Evolutionary conservation across 441 rosid species (phyloP).

Genomic region (Aquilaria agallochum): DNA sequence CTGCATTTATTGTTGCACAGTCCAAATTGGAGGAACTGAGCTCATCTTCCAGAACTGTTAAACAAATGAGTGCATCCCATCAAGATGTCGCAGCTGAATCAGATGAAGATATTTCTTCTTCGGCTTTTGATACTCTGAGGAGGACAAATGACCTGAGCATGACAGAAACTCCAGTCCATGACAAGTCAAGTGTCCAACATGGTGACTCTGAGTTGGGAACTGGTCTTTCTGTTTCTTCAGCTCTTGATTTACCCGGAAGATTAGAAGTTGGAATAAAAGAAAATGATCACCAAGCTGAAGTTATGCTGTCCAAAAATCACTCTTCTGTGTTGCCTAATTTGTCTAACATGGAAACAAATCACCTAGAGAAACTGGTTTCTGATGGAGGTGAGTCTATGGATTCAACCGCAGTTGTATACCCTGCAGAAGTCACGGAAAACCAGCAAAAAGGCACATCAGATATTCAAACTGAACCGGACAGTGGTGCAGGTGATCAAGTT

Average conservation of each 20-base stretch:
- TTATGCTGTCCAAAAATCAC: constrained; percentile 23
- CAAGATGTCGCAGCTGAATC: constrained; percentile 37
- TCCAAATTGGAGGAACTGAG: constrained; percentile 66
- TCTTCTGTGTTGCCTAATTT: constrained; percentile 17
- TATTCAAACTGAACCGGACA: constrained; percentile 18
- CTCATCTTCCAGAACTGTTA: constrained; percentile 34
- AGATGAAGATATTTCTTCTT: constrained; percentile 19
- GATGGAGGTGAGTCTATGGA: constrained; percentile 27
- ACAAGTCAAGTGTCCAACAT: constrained; percentile 25
- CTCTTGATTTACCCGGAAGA: constrained; percentile 72
- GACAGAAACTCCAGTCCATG: constrained; percentile 25
- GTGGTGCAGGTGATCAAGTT: constrained; percentile 36
- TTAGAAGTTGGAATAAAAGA: constrained; percentile 44
- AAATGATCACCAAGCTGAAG: constrained; percentile 29
- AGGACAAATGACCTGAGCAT: constrained; percentile 10
- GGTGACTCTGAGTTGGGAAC: constrained; percentile 81
- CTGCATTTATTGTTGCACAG: constrained; percentile 50
- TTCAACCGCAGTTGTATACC: constrained; percentile 21
- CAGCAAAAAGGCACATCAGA: constrained; percentile 33
- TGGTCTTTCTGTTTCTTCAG: constrained; percentile 74
- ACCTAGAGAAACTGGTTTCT: constrained; percentile 30
- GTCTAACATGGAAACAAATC: constrained; percentile 21
- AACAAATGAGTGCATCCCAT: constrained; percentile 23
- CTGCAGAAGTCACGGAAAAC: constrained; percentile 25
- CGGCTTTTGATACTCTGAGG: constrained; percentile 4